Evolutionary conservation across 2,329 filamentous ascomycete genomes (phyloP), one percentile per base, ranked within the genome.

Genomic region (Cordyceps tenuipes): DNA sequence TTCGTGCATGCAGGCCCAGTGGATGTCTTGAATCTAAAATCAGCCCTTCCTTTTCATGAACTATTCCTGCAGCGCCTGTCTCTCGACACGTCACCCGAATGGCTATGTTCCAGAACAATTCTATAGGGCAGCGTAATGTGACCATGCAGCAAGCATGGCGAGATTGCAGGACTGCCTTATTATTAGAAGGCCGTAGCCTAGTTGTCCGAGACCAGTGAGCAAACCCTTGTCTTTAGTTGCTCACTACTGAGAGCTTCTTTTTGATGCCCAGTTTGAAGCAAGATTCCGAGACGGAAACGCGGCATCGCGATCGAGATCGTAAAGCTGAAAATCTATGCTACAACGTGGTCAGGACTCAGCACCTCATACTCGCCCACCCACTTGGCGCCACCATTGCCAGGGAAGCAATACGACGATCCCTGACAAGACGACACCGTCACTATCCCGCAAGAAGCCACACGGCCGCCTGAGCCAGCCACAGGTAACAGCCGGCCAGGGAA

Each of bases 291-390:
- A 59, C 57, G 51, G 15, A 13, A 17, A 7, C 23, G 13, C 21
- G 26, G 48, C 15, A n/a, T 52, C 41, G 46, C 19, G 46, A 60
- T 60, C 51, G 58, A 60, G 58, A 60, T 60, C 8, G 29, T 29
- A 15, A 26, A 26, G 56, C 46, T 58, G 47, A 44, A 41, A 50
- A 34, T 17, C 56, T 36, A 39, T 48, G 36, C 56, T 21, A 58
- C 23, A 58, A 58, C 56, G 56, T 58, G 56, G 56, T 36, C 46
- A 51, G 47, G 34, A 50, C 34, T 36, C 46, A 51, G 47, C 46
- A 50, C 34, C 47, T 51, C 56, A 58, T 58, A n/a, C 47, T 39
- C 23, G 10, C 21, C 49, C 36, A 15, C 21, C 49, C 36, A 15
- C 43, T 51, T 36, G 29, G 47, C 36, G 49, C 49, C 41, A 53